Evolutionary conservation across 352 stramenopile species (phyloP).

Genomic region (Globisporangium barbulae): DNA sequence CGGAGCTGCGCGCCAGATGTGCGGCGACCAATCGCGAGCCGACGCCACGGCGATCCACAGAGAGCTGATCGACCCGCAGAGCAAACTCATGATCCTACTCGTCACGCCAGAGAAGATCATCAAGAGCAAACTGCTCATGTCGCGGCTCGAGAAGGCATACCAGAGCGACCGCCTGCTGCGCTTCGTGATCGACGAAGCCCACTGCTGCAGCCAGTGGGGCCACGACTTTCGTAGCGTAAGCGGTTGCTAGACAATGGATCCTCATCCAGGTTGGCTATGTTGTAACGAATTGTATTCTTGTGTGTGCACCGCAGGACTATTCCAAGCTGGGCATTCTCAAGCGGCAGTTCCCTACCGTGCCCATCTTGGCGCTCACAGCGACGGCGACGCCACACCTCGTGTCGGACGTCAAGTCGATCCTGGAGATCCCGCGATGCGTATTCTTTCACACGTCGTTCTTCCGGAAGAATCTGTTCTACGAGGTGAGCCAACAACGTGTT

Average conservation of each 20-base stretch:
- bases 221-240: constrained; percentile 78
- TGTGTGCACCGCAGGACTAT: constrained; percentile 67
- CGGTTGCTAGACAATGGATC: background rate
- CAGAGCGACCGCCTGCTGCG: constrained; percentile 70
- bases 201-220: constrained; percentile 84
- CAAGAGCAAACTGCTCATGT: constrained; percentile 87
- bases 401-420: constrained; percentile 68
- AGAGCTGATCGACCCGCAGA: constrained; percentile 72
- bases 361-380: constrained; percentile 89
- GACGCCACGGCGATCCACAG: constrained; percentile 68
- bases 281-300: background rate
- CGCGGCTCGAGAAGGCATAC: constrained; percentile 89
- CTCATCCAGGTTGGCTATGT: background rate
- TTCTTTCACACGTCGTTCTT: constrained; percentile 92
- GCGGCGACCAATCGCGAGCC: constrained; percentile 46
- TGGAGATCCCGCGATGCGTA: constrained; percentile 64
- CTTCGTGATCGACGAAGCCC: constrained; percentile 93
- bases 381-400: constrained; percentile 77
- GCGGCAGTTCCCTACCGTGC: constrained; percentile 86
- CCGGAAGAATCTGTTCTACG: constrained; percentile 89
- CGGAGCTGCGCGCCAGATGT: constrained; percentile 43
- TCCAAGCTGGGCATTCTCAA: constrained; percentile 91
- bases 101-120: constrained; percentile 93
- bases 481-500: constrained; percentile 34
- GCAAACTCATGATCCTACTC: constrained; percentile 77